phyloP scores from a whole-genome alignment of 176 grass and related monocot species.

The Oryza punctata region DNA sequence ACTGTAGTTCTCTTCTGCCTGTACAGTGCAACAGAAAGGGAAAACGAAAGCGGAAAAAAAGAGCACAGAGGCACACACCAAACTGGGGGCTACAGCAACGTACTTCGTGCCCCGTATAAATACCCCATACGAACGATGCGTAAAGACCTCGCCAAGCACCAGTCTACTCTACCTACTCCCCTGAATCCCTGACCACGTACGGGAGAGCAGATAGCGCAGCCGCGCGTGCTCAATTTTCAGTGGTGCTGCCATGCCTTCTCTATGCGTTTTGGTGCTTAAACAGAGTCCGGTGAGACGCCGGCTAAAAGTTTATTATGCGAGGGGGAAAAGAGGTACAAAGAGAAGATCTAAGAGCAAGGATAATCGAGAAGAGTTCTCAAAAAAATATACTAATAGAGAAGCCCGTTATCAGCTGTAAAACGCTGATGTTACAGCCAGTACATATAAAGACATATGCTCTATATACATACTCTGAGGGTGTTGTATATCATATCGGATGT shows the following conservation, averaged over 20 bases:
- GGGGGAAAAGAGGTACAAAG: too few species aligned
- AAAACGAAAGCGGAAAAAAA: slow-evolving; percentile 1
- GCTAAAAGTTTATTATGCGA: too few species aligned
- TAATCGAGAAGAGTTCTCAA: too few species aligned
- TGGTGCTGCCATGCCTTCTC: background rate
- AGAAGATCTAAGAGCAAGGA: too few species aligned
- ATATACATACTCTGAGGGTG: too few species aligned
- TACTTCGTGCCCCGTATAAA: background rate
- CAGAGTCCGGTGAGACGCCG: too few species aligned
- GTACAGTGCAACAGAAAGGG: slow-evolving; percentile 5
- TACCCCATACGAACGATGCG: background rate
- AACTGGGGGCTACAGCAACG: background rate
- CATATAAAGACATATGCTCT: too few species aligned
- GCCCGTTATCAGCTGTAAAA: too few species aligned
- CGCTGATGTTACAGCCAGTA: too few species aligned
- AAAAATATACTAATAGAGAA: too few species aligned
- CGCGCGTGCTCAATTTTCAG: background rate
- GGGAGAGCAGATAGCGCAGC: background rate
- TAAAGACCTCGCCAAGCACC: background rate
- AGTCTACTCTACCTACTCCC: background rate
- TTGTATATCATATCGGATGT: too few species aligned
- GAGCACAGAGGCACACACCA: background rate
- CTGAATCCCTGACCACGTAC: too few species aligned
- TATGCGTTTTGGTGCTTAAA: background rate
- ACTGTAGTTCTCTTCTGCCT: slow-evolving; percentile 8